phyloP scores from a whole-genome alignment of 805 yeast species.

The Tetrapisispora pingtungensis region DNA sequence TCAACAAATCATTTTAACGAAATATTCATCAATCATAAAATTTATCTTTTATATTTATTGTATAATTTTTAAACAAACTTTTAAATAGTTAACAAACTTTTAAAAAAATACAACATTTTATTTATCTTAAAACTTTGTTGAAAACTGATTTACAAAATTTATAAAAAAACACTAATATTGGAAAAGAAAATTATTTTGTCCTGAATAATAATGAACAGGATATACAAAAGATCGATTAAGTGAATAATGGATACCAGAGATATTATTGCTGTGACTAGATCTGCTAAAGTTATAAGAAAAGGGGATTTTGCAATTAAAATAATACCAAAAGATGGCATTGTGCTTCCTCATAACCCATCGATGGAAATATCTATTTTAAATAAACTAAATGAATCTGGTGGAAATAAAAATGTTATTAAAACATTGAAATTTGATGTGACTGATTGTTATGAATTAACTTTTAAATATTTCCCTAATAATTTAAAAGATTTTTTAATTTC shows the following conservation, averaged over 20 bases:
- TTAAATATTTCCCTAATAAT: constrained; percentile 12
- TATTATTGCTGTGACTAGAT: constrained; percentile 10
- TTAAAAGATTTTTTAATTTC: constrained; percentile 14
- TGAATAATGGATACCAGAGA: not conserved
- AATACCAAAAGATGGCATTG: constrained; percentile 15
- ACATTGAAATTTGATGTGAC: constrained; percentile 6
- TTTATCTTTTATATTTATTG: not conserved
- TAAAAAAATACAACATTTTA: no score
- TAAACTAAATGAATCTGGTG: constrained; percentile 5
- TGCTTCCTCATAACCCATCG: constrained; percentile 24
- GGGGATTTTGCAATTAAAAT: constrained; percentile 15
- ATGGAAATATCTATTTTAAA: constrained; percentile 17
- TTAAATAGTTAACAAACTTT: no score
- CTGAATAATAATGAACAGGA: no score
- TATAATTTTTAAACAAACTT: not conserved
- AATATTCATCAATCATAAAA: no score
- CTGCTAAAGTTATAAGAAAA: constrained; percentile 17
- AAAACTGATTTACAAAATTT: no score
- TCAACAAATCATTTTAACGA: not conserved
- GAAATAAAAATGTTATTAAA: constrained; percentile 9
- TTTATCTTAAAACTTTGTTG: no score
- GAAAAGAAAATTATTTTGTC: no score
- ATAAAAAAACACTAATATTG: no score
- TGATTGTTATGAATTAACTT: constrained; percentile 14
- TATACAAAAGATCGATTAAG: no score